Evolutionary conservation across 2,329 filamentous ascomycete species (phyloP).

Genomic region (Cladosporium sp.): DNA sequence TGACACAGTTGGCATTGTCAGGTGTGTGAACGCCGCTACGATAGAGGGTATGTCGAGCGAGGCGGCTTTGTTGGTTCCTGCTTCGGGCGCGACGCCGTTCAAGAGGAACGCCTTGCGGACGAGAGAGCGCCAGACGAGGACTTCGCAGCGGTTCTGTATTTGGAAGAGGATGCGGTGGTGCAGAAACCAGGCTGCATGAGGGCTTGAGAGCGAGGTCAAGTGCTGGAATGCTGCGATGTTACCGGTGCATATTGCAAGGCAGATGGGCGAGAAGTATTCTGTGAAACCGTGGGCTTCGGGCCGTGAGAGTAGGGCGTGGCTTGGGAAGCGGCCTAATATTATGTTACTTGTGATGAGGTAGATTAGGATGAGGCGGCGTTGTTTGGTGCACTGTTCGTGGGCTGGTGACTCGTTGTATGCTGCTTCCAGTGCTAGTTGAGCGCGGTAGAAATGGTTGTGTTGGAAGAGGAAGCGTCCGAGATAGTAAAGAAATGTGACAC

Average conservation of each 20-base stretch:
- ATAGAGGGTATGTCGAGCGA: slow-evolving; percentile 62
- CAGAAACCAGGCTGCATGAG: slow-evolving; percentile 68
- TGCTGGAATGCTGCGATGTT: slow-evolving; percentile 70
- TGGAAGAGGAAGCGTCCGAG: slow-evolving; percentile 86
- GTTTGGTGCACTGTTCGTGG: slow-evolving; percentile 49
- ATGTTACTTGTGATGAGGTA: slow-evolving; percentile 81
- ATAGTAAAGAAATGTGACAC: slow-evolving; percentile 92
- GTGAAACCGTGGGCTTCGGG: slow-evolving; percentile 65
- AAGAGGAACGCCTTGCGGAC: slow-evolving; percentile 73
- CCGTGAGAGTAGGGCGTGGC: slow-evolving; percentile 58
- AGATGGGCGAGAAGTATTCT: slow-evolving; percentile 69
- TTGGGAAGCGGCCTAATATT: slow-evolving; percentile 79
- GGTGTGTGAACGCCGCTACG: slow-evolving; percentile 33
- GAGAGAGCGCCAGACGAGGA: slow-evolving; percentile 79
- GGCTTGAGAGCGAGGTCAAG: slow-evolving; percentile 54
- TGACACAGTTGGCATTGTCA: slow-evolving; percentile 17
- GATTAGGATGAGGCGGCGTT: slow-evolving; percentile 74
- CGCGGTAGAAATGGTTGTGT: slow-evolving; percentile 76
- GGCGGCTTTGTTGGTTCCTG: slow-evolving; percentile 27
- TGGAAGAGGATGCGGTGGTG: slow-evolving; percentile 71
- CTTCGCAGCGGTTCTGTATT: slow-evolving; percentile 71
- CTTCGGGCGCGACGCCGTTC: slow-evolving; percentile 65
- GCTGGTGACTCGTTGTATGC: slow-evolving; percentile 72
- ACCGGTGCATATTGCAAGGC: slow-evolving; percentile 65
- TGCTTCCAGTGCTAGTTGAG: slow-evolving; percentile 68